Percentiles rank a stretch among this genome's conserved stretches.
Conservation (phyloP, 106 monocot species). For the Phalaenopsis aphrodite region DNA sequence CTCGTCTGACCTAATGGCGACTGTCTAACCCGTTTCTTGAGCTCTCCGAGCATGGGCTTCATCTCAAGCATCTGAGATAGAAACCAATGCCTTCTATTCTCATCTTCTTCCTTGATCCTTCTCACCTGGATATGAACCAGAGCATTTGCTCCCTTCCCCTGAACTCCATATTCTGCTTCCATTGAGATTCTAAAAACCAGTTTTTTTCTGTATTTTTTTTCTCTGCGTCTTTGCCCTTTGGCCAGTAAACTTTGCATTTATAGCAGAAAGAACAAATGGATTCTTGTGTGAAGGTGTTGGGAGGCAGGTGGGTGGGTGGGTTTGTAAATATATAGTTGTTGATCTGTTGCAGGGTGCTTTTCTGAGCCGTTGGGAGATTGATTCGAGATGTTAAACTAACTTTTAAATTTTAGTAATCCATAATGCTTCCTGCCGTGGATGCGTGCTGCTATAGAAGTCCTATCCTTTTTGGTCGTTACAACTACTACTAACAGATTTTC, state of each 20-base stretch:
- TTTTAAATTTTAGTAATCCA: not conserved
- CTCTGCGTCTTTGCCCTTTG: not conserved
- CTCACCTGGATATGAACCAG: constrained; percentile 29
- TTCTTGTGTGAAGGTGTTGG: not conserved
- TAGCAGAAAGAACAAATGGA: not conserved
- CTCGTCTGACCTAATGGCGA: constrained; percentile 35
- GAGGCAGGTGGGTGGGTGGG: not conserved
- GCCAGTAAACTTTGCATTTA: not conserved
- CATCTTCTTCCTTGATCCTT: constrained; percentile 32
- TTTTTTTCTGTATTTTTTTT: not conserved
- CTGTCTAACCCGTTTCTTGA: constrained; percentile 17
- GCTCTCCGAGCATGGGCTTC: constrained; percentile 9
- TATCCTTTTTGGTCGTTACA: too few relatives aligned
- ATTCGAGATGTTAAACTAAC: not conserved
- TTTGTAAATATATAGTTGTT: not conserved
- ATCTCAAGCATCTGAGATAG: constrained; percentile 19
- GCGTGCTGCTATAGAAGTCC: too few relatives aligned
- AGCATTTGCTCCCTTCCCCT: not conserved
- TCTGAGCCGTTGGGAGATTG: constrained; percentile 2
- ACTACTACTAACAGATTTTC: too few relatives aligned
- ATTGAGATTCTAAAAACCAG: not conserved
- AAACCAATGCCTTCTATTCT: constrained; percentile 14
- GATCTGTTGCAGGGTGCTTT: not conserved
- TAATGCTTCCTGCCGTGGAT: not conserved
- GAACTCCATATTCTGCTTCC: constrained; percentile 7